Evolutionary conservation across 2,329 filamentous ascomycete species (phyloP), one percentile per base, ranked within the genome.

Genomic region (Aspergillus sp.): DNA sequence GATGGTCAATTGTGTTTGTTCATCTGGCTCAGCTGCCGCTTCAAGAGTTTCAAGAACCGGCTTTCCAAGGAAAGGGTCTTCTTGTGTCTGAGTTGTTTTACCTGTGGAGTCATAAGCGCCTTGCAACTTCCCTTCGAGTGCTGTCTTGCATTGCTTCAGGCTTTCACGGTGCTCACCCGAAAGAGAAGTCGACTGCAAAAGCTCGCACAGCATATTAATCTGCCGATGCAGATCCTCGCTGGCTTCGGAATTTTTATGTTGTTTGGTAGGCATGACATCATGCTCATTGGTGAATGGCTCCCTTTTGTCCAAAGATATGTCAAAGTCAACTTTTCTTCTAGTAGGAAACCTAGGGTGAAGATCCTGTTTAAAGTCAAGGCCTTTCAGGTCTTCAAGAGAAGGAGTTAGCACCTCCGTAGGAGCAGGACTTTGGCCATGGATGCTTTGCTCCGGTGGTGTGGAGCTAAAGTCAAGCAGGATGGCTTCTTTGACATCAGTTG

Each of bases 381-480:
- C 69, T 59, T 66, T 51, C 25, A 69, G 42, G 27, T 70, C 68
- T 58, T 62, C 49, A 27, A 66, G 30, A 2, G 62, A 61, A 47
- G 66, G 64, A 21, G 62, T 67, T 52, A 55, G 47, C 39, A 61
- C 27, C n/a, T 42, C 8, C 19, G 51, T 25, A 38, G 51, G 1
- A 17, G 15, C 13, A 30, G 23, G 23, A 44, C n/a, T 48, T 21
- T 49, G 10, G n/a, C n/a, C 38, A 51, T 17, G 38, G 3, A 38
- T 27, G 17, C 19, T 36, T 25, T 53, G 53, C 5, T 49, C 15
- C 27, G 65, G 60, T 48, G 66, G 60, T 25, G 66, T 56, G 30
- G 32, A 41, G 17, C 55, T 60, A 15, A 72, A 54, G 57, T 68
- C 67, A 23, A 73, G 54, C 23, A 72, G 66, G n/a, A 65, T 42